phyloP scores from a whole-genome alignment of 2,329 filamentous ascomycete genomes.

The Fusarium subtropicale region DNA sequence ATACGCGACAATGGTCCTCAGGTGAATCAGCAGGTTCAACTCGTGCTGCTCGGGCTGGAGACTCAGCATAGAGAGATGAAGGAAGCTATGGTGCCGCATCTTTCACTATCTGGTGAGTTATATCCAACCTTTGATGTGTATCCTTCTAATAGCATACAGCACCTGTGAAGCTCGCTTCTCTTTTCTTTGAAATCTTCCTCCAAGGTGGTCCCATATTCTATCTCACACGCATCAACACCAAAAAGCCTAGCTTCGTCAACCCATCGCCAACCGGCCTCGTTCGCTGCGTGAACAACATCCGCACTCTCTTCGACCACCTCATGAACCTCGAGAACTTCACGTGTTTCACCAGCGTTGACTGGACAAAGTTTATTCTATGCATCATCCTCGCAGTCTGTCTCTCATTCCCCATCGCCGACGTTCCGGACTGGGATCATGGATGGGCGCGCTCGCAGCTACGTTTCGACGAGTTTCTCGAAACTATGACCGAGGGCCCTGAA shows the following conservation, averaged over 20 bases:
- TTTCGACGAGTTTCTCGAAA: slow-evolving; percentile 55
- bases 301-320: slow-evolving; percentile 51
- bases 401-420: slow-evolving; percentile 58
- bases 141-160: slow-evolving; percentile 42
- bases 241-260: slow-evolving; percentile 17
- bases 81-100: slow-evolving; percentile 50
- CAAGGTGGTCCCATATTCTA: slow-evolving; percentile 54
- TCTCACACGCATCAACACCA: slow-evolving; percentile 17
- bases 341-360: slow-evolving; percentile 59
- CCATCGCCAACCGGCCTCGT: slow-evolving; percentile 40
- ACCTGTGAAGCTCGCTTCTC: slow-evolving; percentile 48
- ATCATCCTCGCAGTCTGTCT: slow-evolving; percentile 60
- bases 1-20: slow-evolving; percentile 46
- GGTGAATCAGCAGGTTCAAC: slow-evolving; percentile 55
- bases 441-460: slow-evolving; percentile 56
- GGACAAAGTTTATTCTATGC: slow-evolving; percentile 55
- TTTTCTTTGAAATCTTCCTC: slow-evolving; percentile 56
- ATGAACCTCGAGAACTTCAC: slow-evolving; percentile 46
- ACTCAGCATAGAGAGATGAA: slow-evolving; percentile 58
- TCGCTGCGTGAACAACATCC: slow-evolving; percentile 44
- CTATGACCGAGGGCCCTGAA: slow-evolving; percentile 47
- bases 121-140: neutral
- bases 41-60: slow-evolving; percentile 62
- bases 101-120: slow-evolving; percentile 45
- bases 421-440: slow-evolving; percentile 52